Percentiles rank a stretch among this genome's conserved stretches.
Conservation (phyloP, 345 rosid genomes). For the Populus tremula region DNA sequence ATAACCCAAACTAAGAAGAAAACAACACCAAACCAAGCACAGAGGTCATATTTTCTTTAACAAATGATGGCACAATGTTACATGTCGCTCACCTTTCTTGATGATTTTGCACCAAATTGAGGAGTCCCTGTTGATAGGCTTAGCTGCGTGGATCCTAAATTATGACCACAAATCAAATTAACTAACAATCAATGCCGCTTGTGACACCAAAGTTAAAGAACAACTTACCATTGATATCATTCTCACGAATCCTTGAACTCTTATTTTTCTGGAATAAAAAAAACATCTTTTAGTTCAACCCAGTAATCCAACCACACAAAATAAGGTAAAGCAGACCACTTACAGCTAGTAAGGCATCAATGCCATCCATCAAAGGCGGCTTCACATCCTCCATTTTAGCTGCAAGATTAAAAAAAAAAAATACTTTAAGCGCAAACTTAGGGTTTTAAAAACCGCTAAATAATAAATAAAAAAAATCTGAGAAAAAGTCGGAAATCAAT, state of each 20-base stretch:
- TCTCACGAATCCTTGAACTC: constrained; percentile 24
- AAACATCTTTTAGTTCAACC: neutral
- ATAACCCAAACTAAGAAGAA: neutral
- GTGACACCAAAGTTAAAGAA: constrained; percentile 3
- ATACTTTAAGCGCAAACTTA: neutral
- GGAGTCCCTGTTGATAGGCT: constrained; percentile 39
- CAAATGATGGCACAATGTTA: neutral
- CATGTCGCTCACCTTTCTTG: constrained; percentile 47
- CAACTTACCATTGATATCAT: constrained; percentile 51
- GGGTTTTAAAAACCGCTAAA: too few relatives aligned
- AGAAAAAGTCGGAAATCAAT: neutral
- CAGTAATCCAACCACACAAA: neutral
- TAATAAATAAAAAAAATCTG: neutral
- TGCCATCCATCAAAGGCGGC: constrained; percentile 71
- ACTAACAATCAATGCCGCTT: neutral
- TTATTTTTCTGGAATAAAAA: constrained; percentile 39
- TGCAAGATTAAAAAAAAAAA: constrained; percentile 15
- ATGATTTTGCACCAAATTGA: constrained; percentile 58
- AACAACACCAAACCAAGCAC: neutral
- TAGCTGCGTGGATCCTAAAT: constrained; percentile 41
- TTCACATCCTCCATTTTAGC: constrained; percentile 44
- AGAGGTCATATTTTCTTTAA: neutral
- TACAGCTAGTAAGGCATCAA: constrained; percentile 44
- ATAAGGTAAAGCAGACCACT: constrained; percentile 16
- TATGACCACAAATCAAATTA: constrained; percentile 11